These are phyloP conservation scores for Marasmius tenuissimus DNA, from an alignment of 1,284 basidiomycete genomes.

Conservation along the genomic window DNA sequence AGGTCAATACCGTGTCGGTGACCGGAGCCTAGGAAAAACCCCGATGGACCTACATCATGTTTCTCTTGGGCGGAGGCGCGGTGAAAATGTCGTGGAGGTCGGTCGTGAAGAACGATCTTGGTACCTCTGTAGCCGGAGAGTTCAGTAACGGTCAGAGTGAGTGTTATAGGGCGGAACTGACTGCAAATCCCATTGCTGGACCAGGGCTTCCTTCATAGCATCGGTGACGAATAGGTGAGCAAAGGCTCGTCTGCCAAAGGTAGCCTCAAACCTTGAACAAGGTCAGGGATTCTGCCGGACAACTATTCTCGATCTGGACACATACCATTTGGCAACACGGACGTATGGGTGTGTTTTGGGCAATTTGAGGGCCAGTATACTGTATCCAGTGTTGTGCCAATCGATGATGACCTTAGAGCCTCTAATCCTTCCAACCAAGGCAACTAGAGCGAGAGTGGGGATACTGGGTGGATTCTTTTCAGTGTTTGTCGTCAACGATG, in stretches of 20 bases:
- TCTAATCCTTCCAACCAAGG: slow-evolving; percentile 66
- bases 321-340: slow-evolving; percentile 69
- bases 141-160: slow-evolving; percentile 5
- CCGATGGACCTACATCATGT: slow-evolving; percentile 58
- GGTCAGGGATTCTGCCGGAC: neutral
- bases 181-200: slow-evolving; percentile 77
- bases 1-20: slow-evolving; percentile 25
- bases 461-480: slow-evolving; percentile 93
- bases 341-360: slow-evolving; percentile 73
- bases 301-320: neutral
- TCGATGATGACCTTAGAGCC: slow-evolving; percentile 92
- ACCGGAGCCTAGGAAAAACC: slow-evolving; percentile 29
- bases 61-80: slow-evolving; percentile 66
- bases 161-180: slow-evolving; percentile 37
- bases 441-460: slow-evolving; percentile 87
- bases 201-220: slow-evolving; percentile 79
- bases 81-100: slow-evolving; percentile 83
- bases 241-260: slow-evolving; percentile 79
- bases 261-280: slow-evolving; percentile 70
- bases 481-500: slow-evolving; percentile 4
- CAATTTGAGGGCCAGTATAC: slow-evolving; percentile 84
- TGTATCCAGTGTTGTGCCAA: slow-evolving; percentile 99
- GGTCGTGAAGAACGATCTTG: slow-evolving; percentile 82
- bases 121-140: slow-evolving; percentile 56
- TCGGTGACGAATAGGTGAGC: slow-evolving; percentile 94